Conservation (phyloP, 164 flowering plant species). For the Magnolia sinica region DNA sequence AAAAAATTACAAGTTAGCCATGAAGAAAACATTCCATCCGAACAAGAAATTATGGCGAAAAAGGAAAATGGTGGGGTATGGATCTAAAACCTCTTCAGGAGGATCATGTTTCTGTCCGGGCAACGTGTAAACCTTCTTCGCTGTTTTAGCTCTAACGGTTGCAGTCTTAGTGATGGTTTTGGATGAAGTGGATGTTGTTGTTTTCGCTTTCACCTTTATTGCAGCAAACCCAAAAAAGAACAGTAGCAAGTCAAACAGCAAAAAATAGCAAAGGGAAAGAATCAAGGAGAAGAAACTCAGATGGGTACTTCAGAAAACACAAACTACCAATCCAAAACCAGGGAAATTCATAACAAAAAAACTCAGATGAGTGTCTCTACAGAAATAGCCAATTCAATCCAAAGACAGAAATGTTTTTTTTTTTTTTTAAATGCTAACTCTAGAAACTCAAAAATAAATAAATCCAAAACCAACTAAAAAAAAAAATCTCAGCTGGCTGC, state of each 20-base stretch:
- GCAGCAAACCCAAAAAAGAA: neutral
- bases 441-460: no score
- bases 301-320: neutral
- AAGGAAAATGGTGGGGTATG: neutral
- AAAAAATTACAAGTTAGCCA: neutral
- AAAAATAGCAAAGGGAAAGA: neutral
- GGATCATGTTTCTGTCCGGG: slow-evolving; percentile 86
- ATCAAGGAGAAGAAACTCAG: neutral
- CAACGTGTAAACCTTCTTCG: slow-evolving; percentile 77
- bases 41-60: neutral
- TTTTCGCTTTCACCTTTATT: slow-evolving; percentile 60
- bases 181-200: slow-evolving; percentile 41
- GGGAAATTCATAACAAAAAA: no score
- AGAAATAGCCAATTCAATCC: no score
- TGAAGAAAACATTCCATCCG: neutral
- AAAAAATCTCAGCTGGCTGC: no score
- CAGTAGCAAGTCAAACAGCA: neutral
- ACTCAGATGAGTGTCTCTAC: no score
- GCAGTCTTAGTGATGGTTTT: slow-evolving; percentile 42
- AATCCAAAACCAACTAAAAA: no score
- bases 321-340: neutral
- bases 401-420: no score
- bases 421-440: no score
- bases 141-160: slow-evolving; percentile 38
- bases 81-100: slow-evolving; percentile 77